Base-by-base conservation (phyloP, 257 asterid species). In the Ilex aquifolium region DNA sequence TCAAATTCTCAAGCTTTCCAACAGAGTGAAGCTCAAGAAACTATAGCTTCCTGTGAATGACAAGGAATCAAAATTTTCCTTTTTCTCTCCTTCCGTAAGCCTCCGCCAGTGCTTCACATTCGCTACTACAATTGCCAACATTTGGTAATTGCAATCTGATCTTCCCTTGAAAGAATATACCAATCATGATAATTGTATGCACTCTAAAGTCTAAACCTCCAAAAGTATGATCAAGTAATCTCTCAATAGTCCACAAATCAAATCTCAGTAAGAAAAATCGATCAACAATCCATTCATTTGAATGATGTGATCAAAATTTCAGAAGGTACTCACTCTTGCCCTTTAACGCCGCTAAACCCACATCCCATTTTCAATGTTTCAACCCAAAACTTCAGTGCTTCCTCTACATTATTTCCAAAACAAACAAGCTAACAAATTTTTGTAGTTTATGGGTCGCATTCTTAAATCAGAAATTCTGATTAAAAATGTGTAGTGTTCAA, bases 61-160 rank as follows among this genome's bases (percentile, higher is more conserved):
- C 72, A 81, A 83, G 69, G 75, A 75, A 79, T 72, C 77, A 68
- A 75, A 59, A 65, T 44, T 61, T 36, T 0, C 42, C 8, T 4
- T 36, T 36, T 36, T 36, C 8, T 51, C 30, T 60, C 42, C 64
- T 46, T 32, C 58, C 57, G 71, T 57, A 67, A 77, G 55, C 69
- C 63, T 72, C 8, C 16, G 59, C 61, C 58, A 71, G 42, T 71
- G 71, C 61, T 70, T 73, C 61, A 36, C 8, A 21, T 21, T 21
- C 27, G 27, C 27, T 21, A 21, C 27, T n/a, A 21, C 27, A 21
- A 21, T 21, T 21, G 27, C 27, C 27, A 21, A 21, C 27, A 21
- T 21, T 21, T 21, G 27, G 27, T 21, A 21, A 21, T 21, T 36
- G 8, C 64, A 71, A 64, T 66, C 31, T 63, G 71, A 69, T 55